These are phyloP conservation scores for Boletellus ananas DNA, from an alignment of 768 basidiomycete species.

Conservation along the genomic window DNA sequence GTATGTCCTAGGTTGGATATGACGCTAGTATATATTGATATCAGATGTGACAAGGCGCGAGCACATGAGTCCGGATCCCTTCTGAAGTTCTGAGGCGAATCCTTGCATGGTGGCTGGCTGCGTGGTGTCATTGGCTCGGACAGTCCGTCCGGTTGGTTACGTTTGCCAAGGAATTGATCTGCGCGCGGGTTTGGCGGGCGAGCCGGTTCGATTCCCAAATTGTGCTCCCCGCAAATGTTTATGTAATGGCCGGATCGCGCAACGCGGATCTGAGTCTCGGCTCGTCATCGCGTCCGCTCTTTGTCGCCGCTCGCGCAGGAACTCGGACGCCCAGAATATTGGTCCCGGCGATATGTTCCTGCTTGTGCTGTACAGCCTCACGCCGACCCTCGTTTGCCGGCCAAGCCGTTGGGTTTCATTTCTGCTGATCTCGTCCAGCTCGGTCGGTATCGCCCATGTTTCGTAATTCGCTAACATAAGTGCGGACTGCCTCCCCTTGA, in stretches of 20 bases:
- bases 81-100: too few relatives aligned
- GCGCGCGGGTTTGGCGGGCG: not conserved
- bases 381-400: too few relatives aligned
- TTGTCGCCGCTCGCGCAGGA: not conserved
- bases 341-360: too few relatives aligned
- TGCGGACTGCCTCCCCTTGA: conserved; percentile 12
- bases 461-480: not conserved
- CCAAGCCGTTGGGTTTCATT: not conserved
- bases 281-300: conserved; percentile 1
- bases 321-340: too few relatives aligned
- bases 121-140: too few relatives aligned
- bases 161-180: not conserved
- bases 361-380: too few relatives aligned
- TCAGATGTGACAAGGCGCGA: too few relatives aligned
- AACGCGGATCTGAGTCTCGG: not conserved
- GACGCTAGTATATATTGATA: not conserved
- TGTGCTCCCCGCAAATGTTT: not conserved
- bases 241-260: conserved; percentile 3
- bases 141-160: not conserved
- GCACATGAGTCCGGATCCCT: too few relatives aligned
- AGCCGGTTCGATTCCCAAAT: conserved; percentile 17
- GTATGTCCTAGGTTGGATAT: not conserved
- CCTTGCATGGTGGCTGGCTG: too few relatives aligned
- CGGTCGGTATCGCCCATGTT: not conserved
- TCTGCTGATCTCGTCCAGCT: not conserved